A percentile compares a stretch with the other conserved stretches of the same genome.
phyloP scores from a whole-genome alignment of 805 yeast genomes.

The Yarrowia osloensis region DNA sequence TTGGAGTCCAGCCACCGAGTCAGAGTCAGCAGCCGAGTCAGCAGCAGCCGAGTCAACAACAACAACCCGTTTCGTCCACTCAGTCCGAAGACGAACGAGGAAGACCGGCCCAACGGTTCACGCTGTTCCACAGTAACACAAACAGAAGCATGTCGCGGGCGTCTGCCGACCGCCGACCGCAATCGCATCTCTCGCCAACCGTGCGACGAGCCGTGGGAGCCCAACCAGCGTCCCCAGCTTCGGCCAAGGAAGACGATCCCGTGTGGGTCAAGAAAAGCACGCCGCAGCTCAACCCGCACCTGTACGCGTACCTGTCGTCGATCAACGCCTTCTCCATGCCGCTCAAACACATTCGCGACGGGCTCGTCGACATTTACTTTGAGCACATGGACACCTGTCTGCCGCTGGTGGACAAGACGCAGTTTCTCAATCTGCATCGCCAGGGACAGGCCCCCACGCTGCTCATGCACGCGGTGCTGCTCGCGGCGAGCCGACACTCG shows the following conservation, averaged over 20 bases:
- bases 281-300: conserved; percentile 40
- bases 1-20: neutral
- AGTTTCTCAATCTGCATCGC: conserved; percentile 45
- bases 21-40: neutral
- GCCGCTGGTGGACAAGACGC: conserved; percentile 48
- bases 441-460: conserved; percentile 46
- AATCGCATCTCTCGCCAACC: conserved; percentile 23
- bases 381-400: conserved; percentile 46
- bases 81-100: conserved; percentile 9
- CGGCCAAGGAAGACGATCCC: conserved; percentile 32
- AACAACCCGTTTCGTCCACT: neutral
- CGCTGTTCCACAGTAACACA: conserved; percentile 8
- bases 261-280: conserved; percentile 44
- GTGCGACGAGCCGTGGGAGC: conserved; percentile 23
- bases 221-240: neutral
- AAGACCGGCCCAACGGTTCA: conserved; percentile 8
- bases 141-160: conserved; percentile 2
- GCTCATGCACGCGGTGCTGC: conserved; percentile 48
- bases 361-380: conserved; percentile 46
- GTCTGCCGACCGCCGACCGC: neutral
- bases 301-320: conserved; percentile 43
- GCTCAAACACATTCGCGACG: conserved; percentile 41
- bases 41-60: neutral
- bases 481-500: conserved; percentile 48
- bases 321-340: conserved; percentile 48